These are phyloP conservation scores for Lepidium didymum DNA, from an alignment of 345 rosid genomes.

Conservation along the genomic window DNA sequence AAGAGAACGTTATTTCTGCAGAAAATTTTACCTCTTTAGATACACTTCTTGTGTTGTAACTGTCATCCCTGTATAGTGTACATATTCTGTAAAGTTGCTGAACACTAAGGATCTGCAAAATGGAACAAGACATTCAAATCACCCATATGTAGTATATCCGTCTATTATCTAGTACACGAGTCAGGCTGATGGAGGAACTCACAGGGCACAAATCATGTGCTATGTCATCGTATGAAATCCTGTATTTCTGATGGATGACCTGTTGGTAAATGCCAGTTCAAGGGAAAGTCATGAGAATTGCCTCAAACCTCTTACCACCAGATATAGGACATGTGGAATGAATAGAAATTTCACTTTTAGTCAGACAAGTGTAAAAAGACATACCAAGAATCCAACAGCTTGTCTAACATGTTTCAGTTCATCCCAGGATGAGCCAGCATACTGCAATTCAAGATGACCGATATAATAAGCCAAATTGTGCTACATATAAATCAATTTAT, in stretches of 20 bases:
- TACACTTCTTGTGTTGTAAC: slow-evolving; percentile 91
- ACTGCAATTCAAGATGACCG: slow-evolving; percentile 43
- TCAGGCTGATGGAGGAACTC: slow-evolving; percentile 1
- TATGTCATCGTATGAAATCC: slow-evolving; percentile 94
- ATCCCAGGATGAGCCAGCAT: slow-evolving; percentile 90
- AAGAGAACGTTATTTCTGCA: background rate
- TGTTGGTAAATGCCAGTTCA: slow-evolving; percentile 28
- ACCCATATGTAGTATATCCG: background rate
- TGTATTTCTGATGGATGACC: slow-evolving; percentile 93
- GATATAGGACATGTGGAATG: background rate
- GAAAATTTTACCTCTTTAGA: slow-evolving; percentile 58
- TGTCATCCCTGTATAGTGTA: slow-evolving; percentile 90
- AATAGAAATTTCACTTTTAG: background rate
- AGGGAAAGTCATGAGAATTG: slow-evolving; percentile 12
- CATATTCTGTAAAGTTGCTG: slow-evolving; percentile 96
- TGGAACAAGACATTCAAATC: background rate
- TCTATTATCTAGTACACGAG: background rate
- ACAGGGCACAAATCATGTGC: slow-evolving; percentile 90
- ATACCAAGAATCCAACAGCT: slow-evolving; percentile 98
- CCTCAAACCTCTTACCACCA: background rate
- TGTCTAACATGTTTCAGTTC: slow-evolving; percentile 98
- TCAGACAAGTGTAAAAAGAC: slow-evolving; percentile 6
- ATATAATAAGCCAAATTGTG: background rate
- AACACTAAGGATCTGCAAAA: slow-evolving; percentile 80
- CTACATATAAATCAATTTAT: background rate